These are phyloP conservation scores for Cladorrhinum samala DNA, from an alignment of 495 filamentous ascomycete species.

Conservation along the genomic window DNA sequence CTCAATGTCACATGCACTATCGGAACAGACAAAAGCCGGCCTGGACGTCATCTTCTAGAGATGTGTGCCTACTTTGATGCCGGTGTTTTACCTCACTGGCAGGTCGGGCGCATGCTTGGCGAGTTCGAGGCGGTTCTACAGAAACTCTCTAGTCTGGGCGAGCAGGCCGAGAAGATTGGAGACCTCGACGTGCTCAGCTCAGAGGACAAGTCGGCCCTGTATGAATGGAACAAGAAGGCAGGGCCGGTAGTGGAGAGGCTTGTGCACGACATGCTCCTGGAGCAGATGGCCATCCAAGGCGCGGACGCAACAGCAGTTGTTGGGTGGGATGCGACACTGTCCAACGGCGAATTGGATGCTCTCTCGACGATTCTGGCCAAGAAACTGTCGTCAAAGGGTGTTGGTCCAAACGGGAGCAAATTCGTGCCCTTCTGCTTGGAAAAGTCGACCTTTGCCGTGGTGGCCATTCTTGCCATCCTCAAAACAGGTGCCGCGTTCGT, in stretches of 20 bases:
- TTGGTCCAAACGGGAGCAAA: slow-evolving; percentile 10
- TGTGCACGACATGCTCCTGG: slow-evolving; percentile 47
- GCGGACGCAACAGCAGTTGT: slow-evolving; percentile 6
- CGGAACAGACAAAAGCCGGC: background rate
- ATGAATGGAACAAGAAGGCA: slow-evolving; percentile 20
- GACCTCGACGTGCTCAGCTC: slow-evolving; percentile 16
- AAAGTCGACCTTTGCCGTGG: slow-evolving; percentile 42
- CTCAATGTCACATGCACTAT: slow-evolving; percentile 22
- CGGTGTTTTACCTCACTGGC: slow-evolving; percentile 13
- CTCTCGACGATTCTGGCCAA: slow-evolving; percentile 13
- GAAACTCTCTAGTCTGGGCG: slow-evolving; percentile 1
- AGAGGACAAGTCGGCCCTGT: slow-evolving; percentile 8
- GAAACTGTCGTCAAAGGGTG: slow-evolving; percentile 11
- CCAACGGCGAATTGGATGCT: slow-evolving; percentile 16
- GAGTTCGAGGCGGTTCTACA: slow-evolving; percentile 19
- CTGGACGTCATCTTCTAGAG: no score
- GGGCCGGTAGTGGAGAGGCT: slow-evolving; percentile 34
- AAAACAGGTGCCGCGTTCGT: slow-evolving; percentile 44
- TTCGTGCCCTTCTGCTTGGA: slow-evolving; percentile 43
- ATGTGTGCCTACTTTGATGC: slow-evolving; percentile 27
- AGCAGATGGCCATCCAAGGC: slow-evolving; percentile 23
- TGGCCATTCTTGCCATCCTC: slow-evolving; percentile 41
- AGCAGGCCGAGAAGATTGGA: slow-evolving; percentile 10
- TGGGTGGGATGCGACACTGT: slow-evolving; percentile 18
- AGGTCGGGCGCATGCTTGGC: slow-evolving; percentile 19